These are phyloP conservation scores for Durusdinium trenchii DNA, from an alignment of 73 alveolate genomes.

Conservation along the genomic window DNA sequence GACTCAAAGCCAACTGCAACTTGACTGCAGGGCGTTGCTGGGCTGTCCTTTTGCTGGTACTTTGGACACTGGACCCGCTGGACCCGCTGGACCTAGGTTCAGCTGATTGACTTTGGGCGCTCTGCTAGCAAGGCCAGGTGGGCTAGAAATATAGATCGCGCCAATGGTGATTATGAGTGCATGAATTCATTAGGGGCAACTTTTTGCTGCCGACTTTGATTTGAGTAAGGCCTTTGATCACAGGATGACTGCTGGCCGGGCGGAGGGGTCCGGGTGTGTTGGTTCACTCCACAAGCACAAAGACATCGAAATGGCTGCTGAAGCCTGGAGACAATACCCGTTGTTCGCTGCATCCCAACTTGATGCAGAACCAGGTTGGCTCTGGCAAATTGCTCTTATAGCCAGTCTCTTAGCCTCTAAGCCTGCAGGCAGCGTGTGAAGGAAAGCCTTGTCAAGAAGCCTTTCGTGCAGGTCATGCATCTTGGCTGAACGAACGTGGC, in stretches of 20 bases:
- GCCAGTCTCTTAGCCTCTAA: not conserved
- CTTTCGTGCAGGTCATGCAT: conserved; percentile 85
- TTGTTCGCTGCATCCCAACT: too few species aligned
- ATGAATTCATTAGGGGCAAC: not conserved
- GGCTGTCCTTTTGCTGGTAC: not conserved
- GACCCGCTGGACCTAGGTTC: conserved; percentile 9
- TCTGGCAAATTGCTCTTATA: not conserved
- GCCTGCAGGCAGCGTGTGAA: conserved; percentile 39
- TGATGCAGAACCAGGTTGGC: too few species aligned
- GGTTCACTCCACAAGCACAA: too few species aligned
- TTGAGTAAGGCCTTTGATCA: too few species aligned
- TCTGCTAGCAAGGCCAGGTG: conserved; percentile 96
- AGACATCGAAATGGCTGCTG: too few species aligned
- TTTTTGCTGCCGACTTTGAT: too few species aligned
- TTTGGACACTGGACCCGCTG: not conserved
- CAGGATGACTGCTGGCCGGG: not conserved
- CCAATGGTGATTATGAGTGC: not conserved
- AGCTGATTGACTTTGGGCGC: conserved; percentile 88
- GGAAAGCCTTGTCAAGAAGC: conserved; percentile 87
- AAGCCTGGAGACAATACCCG: too few species aligned
- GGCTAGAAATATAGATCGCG: not conserved
- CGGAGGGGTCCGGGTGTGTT: too few species aligned
- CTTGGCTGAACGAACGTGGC: not conserved
- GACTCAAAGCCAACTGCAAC: too few species aligned
- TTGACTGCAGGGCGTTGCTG: too few species aligned